Conservation (phyloP, 768 basidiomycete genomes). For the Boletus rubescentipes region DNA sequence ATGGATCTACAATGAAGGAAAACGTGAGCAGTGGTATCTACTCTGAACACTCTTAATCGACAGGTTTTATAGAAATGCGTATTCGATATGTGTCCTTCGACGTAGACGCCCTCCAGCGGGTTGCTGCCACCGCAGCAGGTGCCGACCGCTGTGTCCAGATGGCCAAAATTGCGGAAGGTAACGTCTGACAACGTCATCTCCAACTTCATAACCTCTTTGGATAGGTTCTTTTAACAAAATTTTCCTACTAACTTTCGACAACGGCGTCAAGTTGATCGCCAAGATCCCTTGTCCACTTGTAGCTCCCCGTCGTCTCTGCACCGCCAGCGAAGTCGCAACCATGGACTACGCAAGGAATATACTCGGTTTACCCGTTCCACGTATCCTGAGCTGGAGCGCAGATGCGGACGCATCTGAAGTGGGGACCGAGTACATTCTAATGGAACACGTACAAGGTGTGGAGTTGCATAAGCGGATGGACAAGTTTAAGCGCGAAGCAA, state of each 20-base stretch:
- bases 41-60: too few relatives aligned
- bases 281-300: conserved; percentile 22
- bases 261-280: conserved; percentile 13
- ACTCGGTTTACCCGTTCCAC: conserved; percentile 30
- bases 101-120: conserved; percentile 21
- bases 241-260: conserved; percentile 15
- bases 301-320: conserved; percentile 27
- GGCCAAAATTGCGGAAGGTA: conserved; percentile 15
- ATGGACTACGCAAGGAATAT: conserved; percentile 30
- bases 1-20: conserved; percentile 10
- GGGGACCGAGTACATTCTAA: conserved; percentile 35
- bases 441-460: conserved; percentile 33
- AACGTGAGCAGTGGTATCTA: background rate
- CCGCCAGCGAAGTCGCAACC: conserved; percentile 40
- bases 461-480: conserved; percentile 18
- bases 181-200: background rate
- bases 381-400: conserved; percentile 32
- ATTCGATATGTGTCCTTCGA: background rate
- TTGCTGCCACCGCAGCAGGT: conserved; percentile 7
- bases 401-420: conserved; percentile 22
- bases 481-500: background rate
- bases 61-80: too few relatives aligned
- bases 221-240: conserved; percentile 13
- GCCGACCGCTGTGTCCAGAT: conserved; percentile 19
- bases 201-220: background rate